Percentiles rank a stretch among this genome's conserved stretches.
phyloP scores from a whole-genome alignment of 208 protist genomes.

The Blechomonas ayalai region DNA sequence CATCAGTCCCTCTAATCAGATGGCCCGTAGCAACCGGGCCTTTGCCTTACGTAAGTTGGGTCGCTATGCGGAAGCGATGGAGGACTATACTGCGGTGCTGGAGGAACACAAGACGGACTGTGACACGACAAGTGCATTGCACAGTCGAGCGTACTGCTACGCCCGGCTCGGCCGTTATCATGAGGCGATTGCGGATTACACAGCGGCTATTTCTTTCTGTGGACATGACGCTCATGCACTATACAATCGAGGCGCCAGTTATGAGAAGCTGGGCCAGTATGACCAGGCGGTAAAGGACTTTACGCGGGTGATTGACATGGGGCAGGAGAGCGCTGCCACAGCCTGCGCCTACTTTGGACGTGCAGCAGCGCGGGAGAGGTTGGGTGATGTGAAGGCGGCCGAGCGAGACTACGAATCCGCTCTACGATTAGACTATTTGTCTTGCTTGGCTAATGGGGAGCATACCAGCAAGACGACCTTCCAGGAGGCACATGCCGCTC shows the following conservation, averaged over 20 bases:
- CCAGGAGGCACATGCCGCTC: no score
- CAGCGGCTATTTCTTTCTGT: conserved; percentile 47
- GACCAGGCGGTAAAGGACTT: conserved; percentile 51
- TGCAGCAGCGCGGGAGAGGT: conserved; percentile 46
- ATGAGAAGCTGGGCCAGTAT: conserved; percentile 56
- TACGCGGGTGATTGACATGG: conserved; percentile 31
- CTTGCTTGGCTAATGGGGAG: no score
- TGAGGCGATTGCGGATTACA: conserved; percentile 75
- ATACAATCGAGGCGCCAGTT: conserved; percentile 84
- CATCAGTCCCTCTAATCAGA: conserved; percentile 16
- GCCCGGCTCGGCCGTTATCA: conserved; percentile 49
- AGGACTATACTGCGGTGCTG: conserved; percentile 51
- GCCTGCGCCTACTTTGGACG: conserved; percentile 85
- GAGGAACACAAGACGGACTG: conserved; percentile 21
- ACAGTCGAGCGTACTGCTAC: conserved; percentile 78
- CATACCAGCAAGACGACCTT: no score
- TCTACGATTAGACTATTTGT: conserved; percentile 46
- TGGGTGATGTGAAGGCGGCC: conserved; percentile 45
- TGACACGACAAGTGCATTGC: conserved; percentile 38
- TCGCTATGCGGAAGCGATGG: conserved; percentile 31
- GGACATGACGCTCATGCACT: conserved; percentile 57
- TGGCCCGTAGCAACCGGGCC: conserved; percentile 45
- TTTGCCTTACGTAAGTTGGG: conserved; percentile 65
- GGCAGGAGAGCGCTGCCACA: conserved; percentile 34
- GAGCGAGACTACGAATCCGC: conserved; percentile 54